Conservation (phyloP, 2,329 filamentous ascomycete genomes). For the Fusarium caatingaense region DNA sequence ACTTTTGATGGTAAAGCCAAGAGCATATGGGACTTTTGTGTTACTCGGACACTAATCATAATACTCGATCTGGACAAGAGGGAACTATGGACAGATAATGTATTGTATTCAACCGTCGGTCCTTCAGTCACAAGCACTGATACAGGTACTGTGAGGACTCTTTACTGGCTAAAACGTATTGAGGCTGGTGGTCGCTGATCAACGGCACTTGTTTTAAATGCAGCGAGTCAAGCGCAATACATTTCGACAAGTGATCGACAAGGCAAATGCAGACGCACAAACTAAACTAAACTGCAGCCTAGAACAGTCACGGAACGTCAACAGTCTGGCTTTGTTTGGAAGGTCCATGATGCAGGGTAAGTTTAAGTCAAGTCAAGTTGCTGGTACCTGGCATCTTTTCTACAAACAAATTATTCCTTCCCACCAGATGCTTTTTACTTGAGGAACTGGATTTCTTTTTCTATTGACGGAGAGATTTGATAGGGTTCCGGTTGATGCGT, state of each 20-base stretch:
- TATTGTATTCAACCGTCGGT: background rate
- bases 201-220: slow-evolving; percentile 12
- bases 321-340: background rate
- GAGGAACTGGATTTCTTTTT: background rate
- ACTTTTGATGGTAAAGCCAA: background rate
- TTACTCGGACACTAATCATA: background rate
- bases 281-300: background rate
- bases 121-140: no score
- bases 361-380: background rate
- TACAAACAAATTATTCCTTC: background rate
- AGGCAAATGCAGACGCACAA: background rate
- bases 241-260: background rate
- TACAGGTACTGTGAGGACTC: no score
- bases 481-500: slow-evolving; percentile 7
- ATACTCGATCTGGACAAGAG: no score
- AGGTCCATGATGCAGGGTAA: slow-evolving; percentile 16
- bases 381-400: slow-evolving; percentile 18
- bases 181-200: slow-evolving; percentile 2
- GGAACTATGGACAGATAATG: no score
- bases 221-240: background rate
- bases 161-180: background rate
- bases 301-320: background rate
- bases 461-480: background rate
- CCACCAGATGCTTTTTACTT: background rate
- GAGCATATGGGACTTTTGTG: background rate